These are phyloP conservation scores for Laburnicola sp. DNA, from an alignment of 2,329 filamentous ascomycete genomes.

Conservation along the genomic window DNA sequence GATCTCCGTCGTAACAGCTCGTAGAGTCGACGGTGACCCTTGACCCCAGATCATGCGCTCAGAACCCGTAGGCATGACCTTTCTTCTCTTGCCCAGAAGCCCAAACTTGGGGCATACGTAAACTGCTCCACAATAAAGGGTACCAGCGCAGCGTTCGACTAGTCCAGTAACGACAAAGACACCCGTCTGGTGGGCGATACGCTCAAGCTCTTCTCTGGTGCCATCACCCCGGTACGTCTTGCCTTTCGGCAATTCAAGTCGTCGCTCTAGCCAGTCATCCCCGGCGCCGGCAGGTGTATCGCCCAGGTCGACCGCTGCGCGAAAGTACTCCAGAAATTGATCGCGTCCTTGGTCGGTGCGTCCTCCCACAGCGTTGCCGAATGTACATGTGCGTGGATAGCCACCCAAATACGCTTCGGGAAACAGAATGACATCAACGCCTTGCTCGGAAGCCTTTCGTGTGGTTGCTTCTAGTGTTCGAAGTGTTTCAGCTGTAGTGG, in stretches of 20 bases:
- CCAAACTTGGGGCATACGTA: slow-evolving; percentile 78
- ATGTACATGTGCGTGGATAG: slow-evolving; percentile 79
- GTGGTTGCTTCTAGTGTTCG: slow-evolving; percentile 66
- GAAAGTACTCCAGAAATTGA: slow-evolving; percentile 81
- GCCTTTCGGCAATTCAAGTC: slow-evolving; percentile 56
- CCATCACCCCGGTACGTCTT: slow-evolving; percentile 66
- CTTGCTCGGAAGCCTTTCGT: slow-evolving; percentile 61
- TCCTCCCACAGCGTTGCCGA: slow-evolving; percentile 73
- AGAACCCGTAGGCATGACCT: slow-evolving; percentile 87
- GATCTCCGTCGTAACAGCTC: slow-evolving; percentile 77
- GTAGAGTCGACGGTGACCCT: slow-evolving; percentile 75
- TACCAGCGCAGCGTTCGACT: slow-evolving; percentile 79
- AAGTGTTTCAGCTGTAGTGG: slow-evolving; percentile 63
- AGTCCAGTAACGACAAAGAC: slow-evolving; percentile 81
- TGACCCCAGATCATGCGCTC: slow-evolving; percentile 90
- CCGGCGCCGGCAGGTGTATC: slow-evolving; percentile 74
- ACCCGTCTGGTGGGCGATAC: slow-evolving; percentile 72
- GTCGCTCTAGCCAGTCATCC: slow-evolving; percentile 68
- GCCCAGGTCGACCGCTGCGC: slow-evolving; percentile 77
- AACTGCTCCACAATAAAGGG: slow-evolving; percentile 78
- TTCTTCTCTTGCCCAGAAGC: slow-evolving; percentile 79
- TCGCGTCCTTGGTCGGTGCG: slow-evolving; percentile 72
- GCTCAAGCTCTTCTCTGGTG: slow-evolving; percentile 77
- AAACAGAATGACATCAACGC: slow-evolving; percentile 75
- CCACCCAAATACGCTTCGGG: slow-evolving; percentile 92